Percentiles rank a stretch among this genome's conserved stretches.
These are phyloP conservation scores for Collybiopsis luxurians DNA, from an alignment of 768 basidiomycete species.

Conservation along the genomic window DNA sequence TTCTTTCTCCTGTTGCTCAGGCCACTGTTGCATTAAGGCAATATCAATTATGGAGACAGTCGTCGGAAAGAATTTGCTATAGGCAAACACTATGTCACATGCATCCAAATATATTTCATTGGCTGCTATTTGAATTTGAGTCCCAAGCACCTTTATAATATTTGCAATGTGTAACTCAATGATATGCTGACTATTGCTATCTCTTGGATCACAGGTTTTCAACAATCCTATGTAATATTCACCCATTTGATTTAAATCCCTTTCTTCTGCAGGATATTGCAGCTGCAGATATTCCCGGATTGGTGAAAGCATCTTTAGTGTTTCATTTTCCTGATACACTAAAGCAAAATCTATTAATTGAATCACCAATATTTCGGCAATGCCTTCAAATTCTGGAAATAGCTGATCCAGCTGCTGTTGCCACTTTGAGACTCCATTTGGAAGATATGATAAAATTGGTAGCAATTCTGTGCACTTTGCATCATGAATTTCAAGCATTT, in stretches of 20 bases:
- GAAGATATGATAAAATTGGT: not conserved
- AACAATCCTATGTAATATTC: not conserved
- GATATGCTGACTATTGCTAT: not conserved
- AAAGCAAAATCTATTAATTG: not conserved
- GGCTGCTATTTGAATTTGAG: not conserved
- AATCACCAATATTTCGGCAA: not conserved
- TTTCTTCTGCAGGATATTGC: not conserved
- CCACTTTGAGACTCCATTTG: not conserved
- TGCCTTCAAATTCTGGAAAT: too few relatives aligned
- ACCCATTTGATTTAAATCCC: not conserved
- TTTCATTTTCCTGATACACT: not conserved
- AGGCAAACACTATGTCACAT: too few relatives aligned
- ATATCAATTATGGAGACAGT: not conserved
- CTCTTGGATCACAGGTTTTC: not conserved
- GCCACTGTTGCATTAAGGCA: not conserved
- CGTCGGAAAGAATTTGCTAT: not conserved
- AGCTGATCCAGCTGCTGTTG: not conserved
- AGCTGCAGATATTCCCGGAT: not conserved
- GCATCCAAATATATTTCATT: not conserved
- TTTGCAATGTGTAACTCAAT: not conserved
- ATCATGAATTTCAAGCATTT: not conserved
- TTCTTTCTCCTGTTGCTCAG: not conserved
- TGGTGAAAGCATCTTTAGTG: not conserved
- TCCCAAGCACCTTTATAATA: not conserved
- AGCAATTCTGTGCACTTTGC: not conserved